Evolutionary conservation across 2,329 filamentous ascomycete genomes (phyloP), one percentile per base, ranked within the genome.

Genomic region (Verticillium zaregamsianum): DNA sequence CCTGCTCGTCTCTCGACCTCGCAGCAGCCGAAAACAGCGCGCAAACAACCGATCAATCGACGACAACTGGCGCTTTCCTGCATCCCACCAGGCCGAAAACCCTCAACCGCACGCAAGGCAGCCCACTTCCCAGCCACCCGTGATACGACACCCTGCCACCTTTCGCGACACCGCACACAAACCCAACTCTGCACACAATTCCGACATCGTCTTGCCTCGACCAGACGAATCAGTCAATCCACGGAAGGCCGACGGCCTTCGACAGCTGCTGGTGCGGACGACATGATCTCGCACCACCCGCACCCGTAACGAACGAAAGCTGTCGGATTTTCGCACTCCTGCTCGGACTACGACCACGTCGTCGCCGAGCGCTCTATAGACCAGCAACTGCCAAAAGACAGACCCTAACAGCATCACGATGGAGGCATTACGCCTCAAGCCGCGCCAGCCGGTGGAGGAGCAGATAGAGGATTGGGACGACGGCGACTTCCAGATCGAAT

Each of bases 401-500:
- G 23, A 52, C 20, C 20, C n/a, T 23, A 55, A 31, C 2, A 23
- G 23, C 35, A 20, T 69, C 69, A 74, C 68, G 63, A 87, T 89
- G 82, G 85, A 85, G 58, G 75, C 82, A 54, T 70, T 85, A 70
- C 80, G 79, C 67, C 74, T 85, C 49, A 85, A 85, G 72, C 76
- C 78, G 52, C 77, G 82, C 60, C 78, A 78, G 64, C 79, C 85
- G 57, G 82, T 85, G 68, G 82, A 84, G 72, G 84, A 86, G 63
- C 77, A 80, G 20, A 82, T 93, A 66, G 91, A 94, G 75, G 88
- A 86, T 74, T 95, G 90, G 86, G 90, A 93, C 71, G 87, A 93
- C 71, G 90, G 90, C 68, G 87, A 90, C 74, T 88, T 92, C 69
- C 79, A 89, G 67, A 86, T 91, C 69, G 88, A 90, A 23, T 83